phyloP scores from a whole-genome alignment of 2,329 filamentous ascomycete genomes.

The Chrysoporthe deuterocubensis region DNA sequence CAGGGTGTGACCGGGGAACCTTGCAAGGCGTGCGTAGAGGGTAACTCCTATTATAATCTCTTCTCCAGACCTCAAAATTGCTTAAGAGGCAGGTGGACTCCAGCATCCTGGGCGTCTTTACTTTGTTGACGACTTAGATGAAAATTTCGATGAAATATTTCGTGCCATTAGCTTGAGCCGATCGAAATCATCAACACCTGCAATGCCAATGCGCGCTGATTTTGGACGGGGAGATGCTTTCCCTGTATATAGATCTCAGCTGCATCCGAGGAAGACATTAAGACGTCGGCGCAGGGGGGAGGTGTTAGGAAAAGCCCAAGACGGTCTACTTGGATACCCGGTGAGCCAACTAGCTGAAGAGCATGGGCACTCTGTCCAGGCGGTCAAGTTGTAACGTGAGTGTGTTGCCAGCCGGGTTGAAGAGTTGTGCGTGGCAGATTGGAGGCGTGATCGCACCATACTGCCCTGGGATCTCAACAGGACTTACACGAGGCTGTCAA shows the following conservation, averaged over 20 bases:
- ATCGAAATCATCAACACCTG: background rate
- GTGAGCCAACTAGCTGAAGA: background rate
- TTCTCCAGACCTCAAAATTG: too few species aligned
- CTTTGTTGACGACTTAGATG: too few species aligned
- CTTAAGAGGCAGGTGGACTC: too few species aligned
- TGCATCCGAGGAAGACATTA: background rate
- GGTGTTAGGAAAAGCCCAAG: background rate
- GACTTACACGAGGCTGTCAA: background rate
- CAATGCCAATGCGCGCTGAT: background rate
- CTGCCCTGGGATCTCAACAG: background rate
- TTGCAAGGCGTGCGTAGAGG: too few species aligned
- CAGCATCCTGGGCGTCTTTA: too few species aligned
- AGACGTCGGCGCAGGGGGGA: background rate
- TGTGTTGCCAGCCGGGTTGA: background rate
- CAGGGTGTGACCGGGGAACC: too few species aligned
- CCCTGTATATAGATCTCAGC: too few species aligned
- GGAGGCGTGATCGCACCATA: background rate
- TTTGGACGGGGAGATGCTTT: background rate
- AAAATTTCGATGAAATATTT: conserved; percentile 65
- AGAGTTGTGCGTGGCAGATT: background rate
- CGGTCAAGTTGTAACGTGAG: background rate
- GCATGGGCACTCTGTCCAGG: background rate
- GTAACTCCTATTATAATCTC: too few species aligned
- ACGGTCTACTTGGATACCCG: background rate
- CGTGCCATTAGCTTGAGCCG: conserved; percentile 61